phyloP scores from a whole-genome alignment of 345 rosid genomes.

The Arabidopsis thaliana region TAIR10.1 NC_003076.8:26951001-26951500 shows the following conservation, averaged over 20 bases:
- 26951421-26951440: slow-evolving; percentile 96
- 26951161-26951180: neutral
- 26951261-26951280: slow-evolving; percentile 28
- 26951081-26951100: slow-evolving; percentile 86
- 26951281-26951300: neutral
- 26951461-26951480: slow-evolving; percentile 48
- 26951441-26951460: slow-evolving; percentile 92
- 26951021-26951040: neutral
- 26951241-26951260: slow-evolving; percentile 96
- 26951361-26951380: slow-evolving; percentile 92
- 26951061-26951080: slow-evolving; percentile 93
- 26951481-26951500: neutral
- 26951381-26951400: slow-evolving; percentile 97
- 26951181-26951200: slow-evolving; percentile 28
- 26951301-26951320: neutral
- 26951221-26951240: slow-evolving; percentile 86
- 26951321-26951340: slow-evolving; percentile 54
- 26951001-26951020: too few relatives aligned
- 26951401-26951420: slow-evolving; percentile 95
- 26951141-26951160: slow-evolving; percentile 47
- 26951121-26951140: slow-evolving; percentile 84
- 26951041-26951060: slow-evolving; percentile 56
- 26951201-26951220: slow-evolving; percentile 40
- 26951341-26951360: slow-evolving; percentile 96
- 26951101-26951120: slow-evolving; percentile 88